Evolutionary conservation across 2,329 filamentous ascomycete species (phyloP), one percentile per base, ranked within the genome.

Genomic region (Beauveria rudraprayagi): DNA sequence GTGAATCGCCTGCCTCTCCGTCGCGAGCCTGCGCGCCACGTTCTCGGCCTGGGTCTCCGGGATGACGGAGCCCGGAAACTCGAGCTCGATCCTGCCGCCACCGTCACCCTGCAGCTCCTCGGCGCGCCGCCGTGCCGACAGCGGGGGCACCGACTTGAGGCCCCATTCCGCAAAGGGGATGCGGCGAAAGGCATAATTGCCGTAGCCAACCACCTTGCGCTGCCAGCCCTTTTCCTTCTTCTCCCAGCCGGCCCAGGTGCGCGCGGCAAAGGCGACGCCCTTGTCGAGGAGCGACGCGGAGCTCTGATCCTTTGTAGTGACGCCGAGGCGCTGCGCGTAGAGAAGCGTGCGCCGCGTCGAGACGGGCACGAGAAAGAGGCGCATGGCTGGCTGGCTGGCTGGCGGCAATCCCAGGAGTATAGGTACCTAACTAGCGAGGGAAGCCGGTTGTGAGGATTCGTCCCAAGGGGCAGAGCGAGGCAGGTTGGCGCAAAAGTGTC

Each of bases 121-220:
- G 54, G 83, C 78, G 66, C 83, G 81, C 62, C 86, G 81, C 66
- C 84, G 82, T 61, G 84, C 78, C 47, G 86, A 91, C 67, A 96
- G 79, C 24, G 92, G 88, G 50, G 94, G 94, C 57, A 99, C 87
- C 41, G 91, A 96, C 77, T 97, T 97, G 66, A 99, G 81, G 0
- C 91, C 92, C 94, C 94, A 99, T 87, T 99, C 94, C 76, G 97
- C 90, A 72, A 90, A 97, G 3, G 94, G 90, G 69, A 99, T 96
- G 64, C 91, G 85, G 68, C 90, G 87, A 63, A 99, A 84, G 17
- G 91, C 85, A 54, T 85, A 79, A 76, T 99, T 97, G 61, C 94
- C 94, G 73, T 93, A 95, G 62, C 83, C 81, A 57, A 94, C 93
- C 22, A 97, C 81, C 67, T 85, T 85, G 71, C 89, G 91, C 79